A percentile compares a stretch with the other conserved stretches of the same genome.
These are phyloP conservation scores for Candida sphagnicola DNA, from an alignment of 805 yeast genomes.

Conservation along the genomic window DNA sequence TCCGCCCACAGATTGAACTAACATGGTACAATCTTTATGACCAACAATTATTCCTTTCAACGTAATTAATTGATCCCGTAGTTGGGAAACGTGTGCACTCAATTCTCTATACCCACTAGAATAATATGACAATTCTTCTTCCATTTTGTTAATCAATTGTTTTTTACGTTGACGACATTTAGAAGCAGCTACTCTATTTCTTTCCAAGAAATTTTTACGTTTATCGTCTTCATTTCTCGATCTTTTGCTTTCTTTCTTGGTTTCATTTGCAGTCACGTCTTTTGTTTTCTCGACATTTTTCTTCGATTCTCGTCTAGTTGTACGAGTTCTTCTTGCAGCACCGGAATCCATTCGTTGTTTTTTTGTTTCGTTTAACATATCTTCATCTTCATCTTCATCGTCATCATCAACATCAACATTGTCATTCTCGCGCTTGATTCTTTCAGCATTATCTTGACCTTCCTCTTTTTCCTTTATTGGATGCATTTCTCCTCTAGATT, in stretches of 20 bases:
- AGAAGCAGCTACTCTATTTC: constrained; percentile 93
- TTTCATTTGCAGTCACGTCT: constrained; percentile 5
- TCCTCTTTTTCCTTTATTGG: constrained; percentile 8
- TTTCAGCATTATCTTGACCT: not conserved
- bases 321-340: constrained; percentile 2
- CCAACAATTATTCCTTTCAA: constrained; percentile 44
- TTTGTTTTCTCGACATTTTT: constrained; percentile 1
- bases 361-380: constrained; percentile 5
- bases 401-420: constrained; percentile 7
- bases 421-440: constrained; percentile 8
- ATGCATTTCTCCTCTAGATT: constrained; percentile 5
- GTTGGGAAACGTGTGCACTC: constrained; percentile 50
- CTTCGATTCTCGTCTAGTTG: constrained; percentile 1
- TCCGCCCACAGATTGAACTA: constrained; percentile 44
- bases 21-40: constrained; percentile 47
- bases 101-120: constrained; percentile 67
- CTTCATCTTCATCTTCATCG: no score
- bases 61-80: constrained; percentile 54
- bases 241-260: constrained; percentile 8
- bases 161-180: constrained; percentile 95
- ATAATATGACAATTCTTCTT: constrained; percentile 69
- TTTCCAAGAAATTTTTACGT: constrained; percentile 72
- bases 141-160: constrained; percentile 79
- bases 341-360: constrained; percentile 3
- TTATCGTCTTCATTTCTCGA: constrained; percentile 38